Base-by-base conservation (phyloP, 1,284 basidiomycete genomes). In the Laetiporus sulphureus region DNA sequence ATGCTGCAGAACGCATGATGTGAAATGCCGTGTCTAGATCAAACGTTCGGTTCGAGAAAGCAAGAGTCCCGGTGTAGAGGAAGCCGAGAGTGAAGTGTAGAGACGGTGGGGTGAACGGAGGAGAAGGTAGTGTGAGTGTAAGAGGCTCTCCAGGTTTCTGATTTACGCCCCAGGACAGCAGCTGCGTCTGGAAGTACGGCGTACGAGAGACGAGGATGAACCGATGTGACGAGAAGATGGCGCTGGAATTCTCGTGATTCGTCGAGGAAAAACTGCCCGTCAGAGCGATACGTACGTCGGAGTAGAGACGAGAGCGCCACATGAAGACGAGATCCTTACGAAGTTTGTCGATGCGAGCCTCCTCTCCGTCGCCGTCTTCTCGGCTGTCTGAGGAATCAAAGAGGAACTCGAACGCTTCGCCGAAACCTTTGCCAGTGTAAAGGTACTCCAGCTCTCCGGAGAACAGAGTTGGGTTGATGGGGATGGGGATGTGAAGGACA, bases 41-140 rank as follows among this genome's bases (percentile, higher is more conserved):
- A 62, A 92, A 96, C 0, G 88, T 85, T 15, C 95, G 75, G 56
- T 96, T 90, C 3, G 91, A 93, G 59, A 97, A 96, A 35, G 85
- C 73, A 38, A 99, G 82, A 5, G 91, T 94, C 32, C 95, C 95
- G 10, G 92, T 91, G 59, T 98, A 98, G 40, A 94, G 75, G 63
- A 85, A 94, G 12, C 94, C 94, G 21, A 99, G 78, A 20, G 91
- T 91, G 59, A 98, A 98, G 62, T 97, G 92, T 2, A 96, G 70
- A 0, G 92, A 90, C 0, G 93, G 89, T 0, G 94, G 89, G 0
- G 95, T 96, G 65, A 98, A 98, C 0, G 94, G 94, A 0, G 94
- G 93, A 0, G 86, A 91, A 1, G 91, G 90, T 3, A 96, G 75
- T 0, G 73, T 79, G 19, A 95, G 66, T 2, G 69, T 80, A 19